Conservation (phyloP, 2,329 filamentous ascomycete genomes). For the Sporothrix mexicana region DNA sequence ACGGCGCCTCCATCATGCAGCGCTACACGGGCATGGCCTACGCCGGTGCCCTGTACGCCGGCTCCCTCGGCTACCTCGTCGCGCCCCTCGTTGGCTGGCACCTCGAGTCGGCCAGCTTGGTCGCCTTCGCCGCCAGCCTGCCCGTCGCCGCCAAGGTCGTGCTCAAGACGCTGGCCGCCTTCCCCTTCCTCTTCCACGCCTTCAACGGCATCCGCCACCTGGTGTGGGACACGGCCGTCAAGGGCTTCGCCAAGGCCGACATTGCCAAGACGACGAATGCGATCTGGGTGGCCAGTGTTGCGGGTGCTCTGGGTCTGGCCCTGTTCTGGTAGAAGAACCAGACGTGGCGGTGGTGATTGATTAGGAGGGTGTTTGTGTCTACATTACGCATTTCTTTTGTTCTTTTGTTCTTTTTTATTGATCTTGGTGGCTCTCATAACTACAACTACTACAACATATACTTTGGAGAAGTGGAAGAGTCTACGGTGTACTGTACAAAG, state of each 20-base stretch:
- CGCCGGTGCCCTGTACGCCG: conserved; percentile 77
- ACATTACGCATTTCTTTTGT: conserved; percentile 13
- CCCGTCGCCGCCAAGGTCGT: conserved; percentile 64
- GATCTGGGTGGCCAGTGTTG: conserved; percentile 55
- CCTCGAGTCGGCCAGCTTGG: conserved; percentile 64
- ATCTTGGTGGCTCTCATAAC: not conserved
- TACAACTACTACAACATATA: not conserved
- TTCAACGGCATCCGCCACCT: conserved; percentile 63
- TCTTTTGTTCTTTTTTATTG: not conserved
- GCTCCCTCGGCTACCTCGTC: conserved; percentile 78
- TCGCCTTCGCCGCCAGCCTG: conserved; percentile 63
- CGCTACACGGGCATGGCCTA: conserved; percentile 81
- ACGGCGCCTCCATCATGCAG: conserved; percentile 72
- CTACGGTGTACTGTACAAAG: conserved; percentile 20
- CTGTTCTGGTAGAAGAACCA: conserved; percentile 49
- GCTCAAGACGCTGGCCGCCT: conserved; percentile 61
- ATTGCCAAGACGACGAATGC: conserved; percentile 55
- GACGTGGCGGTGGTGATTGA: not conserved
- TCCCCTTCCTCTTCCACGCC: conserved; percentile 65
- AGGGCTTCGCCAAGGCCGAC: conserved; percentile 56
- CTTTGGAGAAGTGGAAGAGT: not conserved
- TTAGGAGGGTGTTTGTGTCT: not conserved
- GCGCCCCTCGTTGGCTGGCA: conserved; percentile 74
- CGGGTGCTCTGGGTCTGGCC: conserved; percentile 54
- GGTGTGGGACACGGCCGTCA: conserved; percentile 55